A percentile compares a stretch with the other conserved stretches of the same genome.
These are phyloP conservation scores for Picea glauca DNA, from an alignment of 75 land plant genomes.

Conservation along the genomic window DNA sequence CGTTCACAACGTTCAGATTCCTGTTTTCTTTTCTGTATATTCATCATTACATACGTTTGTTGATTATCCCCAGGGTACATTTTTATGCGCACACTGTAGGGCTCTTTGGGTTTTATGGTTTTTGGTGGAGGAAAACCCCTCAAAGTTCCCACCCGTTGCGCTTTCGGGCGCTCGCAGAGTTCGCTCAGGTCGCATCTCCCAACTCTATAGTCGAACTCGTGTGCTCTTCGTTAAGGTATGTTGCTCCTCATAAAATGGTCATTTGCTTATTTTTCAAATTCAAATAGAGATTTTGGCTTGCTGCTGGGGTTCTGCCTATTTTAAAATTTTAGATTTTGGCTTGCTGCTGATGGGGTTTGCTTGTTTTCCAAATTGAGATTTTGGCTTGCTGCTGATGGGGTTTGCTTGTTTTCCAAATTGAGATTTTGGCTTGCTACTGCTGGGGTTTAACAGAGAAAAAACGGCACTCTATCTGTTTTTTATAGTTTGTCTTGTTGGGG, in stretches of 20 bases:
- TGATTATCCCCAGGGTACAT: too few relatives aligned
- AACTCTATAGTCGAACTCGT: not conserved
- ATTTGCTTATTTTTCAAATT: not conserved
- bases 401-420: not conserved
- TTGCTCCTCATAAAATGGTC: not conserved
- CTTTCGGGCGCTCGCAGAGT: not conserved
- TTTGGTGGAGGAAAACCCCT: not conserved
- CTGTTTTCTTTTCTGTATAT: too few relatives aligned
- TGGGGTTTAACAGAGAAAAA: too few relatives aligned
- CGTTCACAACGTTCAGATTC: too few relatives aligned
- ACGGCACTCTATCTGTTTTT: not conserved
- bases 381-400: not conserved
- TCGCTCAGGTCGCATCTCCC: not conserved
- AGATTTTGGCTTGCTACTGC: not conserved
- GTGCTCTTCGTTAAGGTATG: not conserved
- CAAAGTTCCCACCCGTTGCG: not conserved
- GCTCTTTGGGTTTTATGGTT: too few relatives aligned
- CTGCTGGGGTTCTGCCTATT: not conserved
- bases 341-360: not conserved
- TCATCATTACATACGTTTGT: too few relatives aligned
- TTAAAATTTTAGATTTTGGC: not conserved
- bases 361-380: not conserved
- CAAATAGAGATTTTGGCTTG: not conserved
- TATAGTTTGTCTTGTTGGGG: not conserved
- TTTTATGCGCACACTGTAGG: too few relatives aligned